Evolutionary conservation across 176 grass and related monocot species (phyloP).

Genomic region (Olyra latifolia): DNA sequence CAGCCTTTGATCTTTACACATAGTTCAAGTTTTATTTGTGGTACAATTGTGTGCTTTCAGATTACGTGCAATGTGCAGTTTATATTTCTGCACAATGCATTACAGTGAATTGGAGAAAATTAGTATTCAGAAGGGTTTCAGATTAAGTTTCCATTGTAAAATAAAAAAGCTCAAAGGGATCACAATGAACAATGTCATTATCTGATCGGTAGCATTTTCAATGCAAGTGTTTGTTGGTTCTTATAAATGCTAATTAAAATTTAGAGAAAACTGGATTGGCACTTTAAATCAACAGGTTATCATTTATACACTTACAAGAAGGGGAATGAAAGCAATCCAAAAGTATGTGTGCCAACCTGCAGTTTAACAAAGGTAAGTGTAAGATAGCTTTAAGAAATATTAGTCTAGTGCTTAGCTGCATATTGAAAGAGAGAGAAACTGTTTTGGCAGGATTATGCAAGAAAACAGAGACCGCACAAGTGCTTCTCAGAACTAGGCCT

Average conservation of each 20-base stretch:
- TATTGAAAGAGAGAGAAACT: not conserved
- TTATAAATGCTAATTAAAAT: not conserved
- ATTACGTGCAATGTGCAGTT: not conserved
- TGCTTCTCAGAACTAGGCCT: slow-evolving; percentile 12
- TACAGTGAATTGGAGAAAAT: not conserved
- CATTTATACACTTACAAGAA: slow-evolving; percentile 67
- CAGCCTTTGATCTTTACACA: not conserved
- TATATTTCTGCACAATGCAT: not conserved
- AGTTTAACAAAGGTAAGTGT: slow-evolving; percentile 20
- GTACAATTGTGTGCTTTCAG: not conserved
- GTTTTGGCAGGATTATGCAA: not conserved
- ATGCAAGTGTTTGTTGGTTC: not conserved
- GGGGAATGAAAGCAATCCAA: slow-evolving; percentile 92
- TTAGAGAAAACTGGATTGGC: not conserved
- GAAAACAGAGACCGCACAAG: not conserved
- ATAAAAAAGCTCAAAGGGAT: slow-evolving; percentile 9
- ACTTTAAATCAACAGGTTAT: not conserved
- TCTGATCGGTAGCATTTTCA: not conserved
- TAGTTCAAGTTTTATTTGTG: not conserved
- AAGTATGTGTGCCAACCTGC: slow-evolving; percentile 98
- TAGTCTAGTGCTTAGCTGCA: not conserved
- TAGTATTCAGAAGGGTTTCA: not conserved
- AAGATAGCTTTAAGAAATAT: slow-evolving; percentile 23
- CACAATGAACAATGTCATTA: not conserved
- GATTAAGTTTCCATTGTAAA: not conserved